Conservation (phyloP, 163 green algal species). For the Prototheca cutis region DNA sequence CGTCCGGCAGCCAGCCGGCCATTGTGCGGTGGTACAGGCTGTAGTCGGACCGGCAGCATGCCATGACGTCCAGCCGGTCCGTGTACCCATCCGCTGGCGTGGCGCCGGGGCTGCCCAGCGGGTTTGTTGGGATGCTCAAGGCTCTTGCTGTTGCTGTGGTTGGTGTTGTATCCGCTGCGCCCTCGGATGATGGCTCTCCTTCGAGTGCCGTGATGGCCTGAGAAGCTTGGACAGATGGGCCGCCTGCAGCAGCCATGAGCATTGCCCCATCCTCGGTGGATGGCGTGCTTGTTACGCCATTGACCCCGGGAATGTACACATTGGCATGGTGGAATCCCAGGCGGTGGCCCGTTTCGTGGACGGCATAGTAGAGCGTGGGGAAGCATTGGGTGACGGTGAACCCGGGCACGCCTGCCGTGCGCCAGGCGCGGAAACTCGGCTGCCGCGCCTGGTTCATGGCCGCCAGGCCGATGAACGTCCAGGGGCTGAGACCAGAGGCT, state of each 20-base stretch:
- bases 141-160: too few relatives aligned
- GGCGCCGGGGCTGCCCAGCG: conserved; percentile 8
- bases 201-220: too few relatives aligned
- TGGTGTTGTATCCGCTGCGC: too few relatives aligned
- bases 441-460: background rate
- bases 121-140: too few relatives aligned
- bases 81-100: conserved; percentile 10
- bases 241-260: too few relatives aligned
- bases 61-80: conserved; percentile 19
- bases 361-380: conserved; percentile 19
- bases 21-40: conserved; percentile 18
- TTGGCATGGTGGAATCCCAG: conserved; percentile 22
- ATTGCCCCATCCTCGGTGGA: too few relatives aligned
- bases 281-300: too few relatives aligned
- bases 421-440: conserved; percentile 15
- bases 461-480: conserved; percentile 14
- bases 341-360: conserved; percentile 18
- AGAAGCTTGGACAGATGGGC: too few relatives aligned
- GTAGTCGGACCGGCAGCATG: conserved; percentile 20
- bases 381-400: conserved; percentile 19
- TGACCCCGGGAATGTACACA: conserved; percentile 12
- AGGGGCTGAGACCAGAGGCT: background rate
- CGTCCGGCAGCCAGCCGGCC: conserved; percentile 16
- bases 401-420: conserved; percentile 1
- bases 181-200: too few relatives aligned